A percentile compares a stretch with the other conserved stretches of the same genome.
Conservation (phyloP, 2,329 filamentous ascomycete genomes). For the Chaetomium olivaceum region DNA sequence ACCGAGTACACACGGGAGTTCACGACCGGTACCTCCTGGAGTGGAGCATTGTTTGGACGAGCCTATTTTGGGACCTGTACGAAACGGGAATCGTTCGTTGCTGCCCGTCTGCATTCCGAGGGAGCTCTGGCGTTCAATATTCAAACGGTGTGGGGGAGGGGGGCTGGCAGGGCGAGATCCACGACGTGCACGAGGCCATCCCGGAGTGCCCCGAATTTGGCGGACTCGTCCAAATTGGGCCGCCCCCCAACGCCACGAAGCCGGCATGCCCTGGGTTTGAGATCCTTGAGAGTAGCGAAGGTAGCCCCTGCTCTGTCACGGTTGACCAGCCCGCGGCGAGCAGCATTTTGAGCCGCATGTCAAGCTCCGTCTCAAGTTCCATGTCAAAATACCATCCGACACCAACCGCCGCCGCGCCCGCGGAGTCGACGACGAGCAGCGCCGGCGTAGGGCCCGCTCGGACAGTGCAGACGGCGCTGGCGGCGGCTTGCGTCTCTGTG, state of each 20-base stretch:
- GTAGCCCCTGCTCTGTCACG: constrained; percentile 1
- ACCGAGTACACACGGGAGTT: background rate
- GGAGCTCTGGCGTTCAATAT: background rate
- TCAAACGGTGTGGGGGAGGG: background rate
- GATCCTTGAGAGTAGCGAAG: background rate
- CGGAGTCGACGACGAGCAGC: background rate
- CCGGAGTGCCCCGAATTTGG: background rate
- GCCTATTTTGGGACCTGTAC: background rate
- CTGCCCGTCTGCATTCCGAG: background rate
- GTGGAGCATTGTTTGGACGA: background rate
- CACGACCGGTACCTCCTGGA: background rate
- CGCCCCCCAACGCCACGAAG: background rate
- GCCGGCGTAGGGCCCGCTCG: background rate
- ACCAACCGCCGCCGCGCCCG: background rate
- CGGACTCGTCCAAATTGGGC: background rate
- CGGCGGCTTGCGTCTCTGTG: constrained; percentile 8
- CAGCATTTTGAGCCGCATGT: constrained; percentile 8
- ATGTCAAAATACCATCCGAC: background rate
- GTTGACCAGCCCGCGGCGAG: background rate
- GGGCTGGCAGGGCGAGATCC: background rate
- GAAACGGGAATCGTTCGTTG: background rate
- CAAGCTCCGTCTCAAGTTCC: background rate
- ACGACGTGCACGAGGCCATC: background rate
- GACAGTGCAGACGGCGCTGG: background rate
- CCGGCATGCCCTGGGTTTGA: background rate